These are phyloP conservation scores for Avena insularis DNA, from an alignment of 176 grass and related monocot species.

Conservation along the genomic window DNA sequence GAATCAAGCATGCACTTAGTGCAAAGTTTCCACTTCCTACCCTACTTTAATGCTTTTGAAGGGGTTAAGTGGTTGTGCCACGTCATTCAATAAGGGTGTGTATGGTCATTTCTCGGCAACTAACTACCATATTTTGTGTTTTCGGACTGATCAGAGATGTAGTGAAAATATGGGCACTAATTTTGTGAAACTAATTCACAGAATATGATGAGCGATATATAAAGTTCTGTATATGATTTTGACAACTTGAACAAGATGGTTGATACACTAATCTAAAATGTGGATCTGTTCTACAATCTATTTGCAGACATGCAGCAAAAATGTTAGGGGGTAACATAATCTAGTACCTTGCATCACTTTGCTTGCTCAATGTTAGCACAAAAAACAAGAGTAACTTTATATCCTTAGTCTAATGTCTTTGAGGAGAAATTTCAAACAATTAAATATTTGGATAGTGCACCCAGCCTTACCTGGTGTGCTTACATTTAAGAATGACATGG, in stretches of 20 bases:
- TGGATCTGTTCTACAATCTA: neutral
- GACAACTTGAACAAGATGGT: neutral
- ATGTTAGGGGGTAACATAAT: neutral
- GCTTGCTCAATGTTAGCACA: neutral
- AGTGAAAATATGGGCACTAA: neutral
- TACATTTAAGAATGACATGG: neutral
- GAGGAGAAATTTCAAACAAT: neutral
- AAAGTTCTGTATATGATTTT: neutral
- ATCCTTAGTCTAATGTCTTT: neutral
- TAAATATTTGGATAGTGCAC: conserved; percentile 5
- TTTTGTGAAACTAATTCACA: conserved; percentile 20
- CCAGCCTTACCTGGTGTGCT: neutral
- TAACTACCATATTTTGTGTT: neutral
- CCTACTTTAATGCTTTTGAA: neutral
- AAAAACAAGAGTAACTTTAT: neutral
- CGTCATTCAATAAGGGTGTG: neutral
- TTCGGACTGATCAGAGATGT: neutral
- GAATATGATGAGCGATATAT: conserved; percentile 8
- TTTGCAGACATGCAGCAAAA: conserved; percentile 18
- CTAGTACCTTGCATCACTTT: neutral
- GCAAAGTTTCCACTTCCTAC: neutral
- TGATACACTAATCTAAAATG: conserved; percentile 2
- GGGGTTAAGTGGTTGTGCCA: neutral
- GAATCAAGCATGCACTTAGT: neutral
- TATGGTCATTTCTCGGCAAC: conserved; percentile 5